phyloP scores from a whole-genome alignment of 2,329 filamentous ascomycete genomes.

The Stenocarpella maydis region DNA sequence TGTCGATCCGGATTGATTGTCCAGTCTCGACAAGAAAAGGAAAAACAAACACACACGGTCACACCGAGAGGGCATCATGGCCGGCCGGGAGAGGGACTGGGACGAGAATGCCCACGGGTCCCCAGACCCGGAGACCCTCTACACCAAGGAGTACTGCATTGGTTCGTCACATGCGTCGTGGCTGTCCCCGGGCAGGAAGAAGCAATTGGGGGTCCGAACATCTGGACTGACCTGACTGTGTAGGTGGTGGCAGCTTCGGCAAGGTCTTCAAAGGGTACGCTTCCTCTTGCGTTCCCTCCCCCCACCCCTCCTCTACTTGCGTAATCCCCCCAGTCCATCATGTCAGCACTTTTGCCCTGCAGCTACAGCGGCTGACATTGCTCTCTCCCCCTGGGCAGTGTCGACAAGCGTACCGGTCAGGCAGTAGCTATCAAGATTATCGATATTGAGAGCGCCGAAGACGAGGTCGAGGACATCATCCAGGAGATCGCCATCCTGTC shows the following conservation, averaged over 20 bases:
- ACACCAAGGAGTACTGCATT: conserved; percentile 92
- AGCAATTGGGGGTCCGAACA: neutral
- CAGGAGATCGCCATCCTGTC: conserved; percentile 98
- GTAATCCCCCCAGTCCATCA: conserved; percentile 26
- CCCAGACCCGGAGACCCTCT: conserved; percentile 87
- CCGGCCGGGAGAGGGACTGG: conserved; percentile 55
- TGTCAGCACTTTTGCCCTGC: neutral
- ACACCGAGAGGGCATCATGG: conserved; percentile 48
- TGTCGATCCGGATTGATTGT: neutral
- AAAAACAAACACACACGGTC: neutral
- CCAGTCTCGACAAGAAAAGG: neutral
- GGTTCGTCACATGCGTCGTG: conserved; percentile 58
- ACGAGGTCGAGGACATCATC: conserved; percentile 99
- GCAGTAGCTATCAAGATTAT: conserved; percentile 98
- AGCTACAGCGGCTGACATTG: conserved; percentile 31
- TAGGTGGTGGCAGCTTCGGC: conserved; percentile 96
- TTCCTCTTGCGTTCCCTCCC: neutral
- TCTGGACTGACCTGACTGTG: conserved; percentile 39
- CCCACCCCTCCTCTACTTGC: neutral
- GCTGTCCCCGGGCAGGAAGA: neutral
- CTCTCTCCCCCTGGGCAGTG: conserved; percentile 56
- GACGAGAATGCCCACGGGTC: conserved; percentile 52
- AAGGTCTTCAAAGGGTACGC: conserved; percentile 96
- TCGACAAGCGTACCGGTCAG: conserved; percentile 92
- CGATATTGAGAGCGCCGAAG: conserved; percentile 98